These are phyloP conservation scores for Penicillium sp. DNA, from an alignment of 2,329 filamentous ascomycete species.

Conservation along the genomic window DNA sequence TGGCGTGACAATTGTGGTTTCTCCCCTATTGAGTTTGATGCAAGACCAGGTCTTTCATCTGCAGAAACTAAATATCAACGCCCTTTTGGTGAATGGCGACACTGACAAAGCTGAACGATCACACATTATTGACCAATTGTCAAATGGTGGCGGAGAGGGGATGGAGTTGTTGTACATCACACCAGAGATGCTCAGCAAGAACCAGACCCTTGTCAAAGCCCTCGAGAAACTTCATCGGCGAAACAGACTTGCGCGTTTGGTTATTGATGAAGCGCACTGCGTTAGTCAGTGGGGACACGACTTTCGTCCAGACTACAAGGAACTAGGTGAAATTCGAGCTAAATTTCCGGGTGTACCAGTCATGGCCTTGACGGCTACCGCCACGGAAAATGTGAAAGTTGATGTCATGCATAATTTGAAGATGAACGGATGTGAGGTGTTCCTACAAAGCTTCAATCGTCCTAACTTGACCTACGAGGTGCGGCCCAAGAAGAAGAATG, in stretches of 20 bases:
- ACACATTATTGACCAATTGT: conserved; percentile 66
- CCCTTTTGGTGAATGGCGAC: conserved; percentile 79
- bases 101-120: conserved; percentile 63
- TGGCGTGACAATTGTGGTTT: conserved; percentile 93
- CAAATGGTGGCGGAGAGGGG: conserved; percentile 66
- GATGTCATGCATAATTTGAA: conserved; percentile 91
- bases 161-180: conserved; percentile 93
- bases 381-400: conserved; percentile 86
- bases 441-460: conserved; percentile 95
- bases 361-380: conserved; percentile 94
- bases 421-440: conserved; percentile 75
- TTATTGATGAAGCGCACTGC: conserved; percentile 98
- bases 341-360: conserved; percentile 79
- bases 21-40: conserved; percentile 92
- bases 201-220: conserved; percentile 63
- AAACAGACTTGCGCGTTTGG: conserved; percentile 78
- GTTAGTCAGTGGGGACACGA: conserved; percentile 99
- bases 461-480: conserved; percentile 92
- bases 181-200: conserved; percentile 94
- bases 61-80: conserved; percentile 71
- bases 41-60: conserved; percentile 92
- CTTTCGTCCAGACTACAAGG: conserved; percentile 94
- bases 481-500: conserved; percentile 65
- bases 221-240: conserved; percentile 69
- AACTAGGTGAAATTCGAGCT: conserved; percentile 70